phyloP scores from a whole-genome alignment of 345 rosid species.

The Bruguiera parviflora region DNA sequence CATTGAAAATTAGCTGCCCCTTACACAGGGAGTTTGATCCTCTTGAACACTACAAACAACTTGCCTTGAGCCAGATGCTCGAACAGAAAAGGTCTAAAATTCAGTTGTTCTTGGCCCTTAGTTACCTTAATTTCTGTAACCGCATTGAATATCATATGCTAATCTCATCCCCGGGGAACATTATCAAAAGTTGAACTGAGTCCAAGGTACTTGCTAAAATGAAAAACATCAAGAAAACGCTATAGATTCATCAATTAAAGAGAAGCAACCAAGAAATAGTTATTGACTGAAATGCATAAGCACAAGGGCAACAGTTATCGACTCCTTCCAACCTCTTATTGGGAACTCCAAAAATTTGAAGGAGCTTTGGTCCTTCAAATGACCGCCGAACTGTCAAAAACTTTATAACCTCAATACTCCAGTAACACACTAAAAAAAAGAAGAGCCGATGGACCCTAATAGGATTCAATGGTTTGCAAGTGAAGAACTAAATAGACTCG shows the following conservation, averaged over 20 bases:
- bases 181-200: conserved; percentile 4
- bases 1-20: not conserved
- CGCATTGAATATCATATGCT: not conserved
- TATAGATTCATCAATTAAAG: not conserved
- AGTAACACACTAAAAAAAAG: too few relatives aligned
- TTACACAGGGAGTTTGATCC: not conserved
- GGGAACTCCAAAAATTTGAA: too few relatives aligned
- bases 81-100: not conserved
- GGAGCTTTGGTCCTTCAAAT: too few relatives aligned
- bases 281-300: too few relatives aligned
- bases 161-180: not conserved
- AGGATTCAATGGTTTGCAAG: too few relatives aligned
- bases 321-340: too few relatives aligned
- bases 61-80: conserved; percentile 18
- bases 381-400: too few relatives aligned
- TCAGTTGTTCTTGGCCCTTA: not conserved
- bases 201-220: not conserved
- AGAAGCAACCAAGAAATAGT: not conserved
- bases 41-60: not conserved
- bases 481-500: too few relatives aligned
- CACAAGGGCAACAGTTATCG: too few relatives aligned
- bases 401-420: too few relatives aligned
- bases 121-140: not conserved
- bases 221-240: not conserved
- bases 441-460: too few relatives aligned